Conservation (phyloP, 352 stramenopile genomes). For the Lagenidium sp. region DNA sequence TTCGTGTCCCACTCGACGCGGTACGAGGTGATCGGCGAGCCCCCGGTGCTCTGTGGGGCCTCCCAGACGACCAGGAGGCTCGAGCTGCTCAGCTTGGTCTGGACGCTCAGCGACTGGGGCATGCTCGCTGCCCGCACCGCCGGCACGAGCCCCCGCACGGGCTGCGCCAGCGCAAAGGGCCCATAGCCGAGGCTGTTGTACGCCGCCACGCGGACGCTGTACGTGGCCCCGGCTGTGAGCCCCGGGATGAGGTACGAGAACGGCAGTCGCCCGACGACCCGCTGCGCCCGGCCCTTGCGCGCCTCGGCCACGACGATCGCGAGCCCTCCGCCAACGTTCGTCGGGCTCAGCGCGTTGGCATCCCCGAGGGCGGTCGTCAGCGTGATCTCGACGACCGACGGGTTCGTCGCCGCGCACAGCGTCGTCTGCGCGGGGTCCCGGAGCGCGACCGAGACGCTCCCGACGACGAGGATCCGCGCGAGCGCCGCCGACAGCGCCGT, state of each 20-base stretch:
- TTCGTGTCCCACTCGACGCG: constrained; percentile 93
- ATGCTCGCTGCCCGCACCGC: constrained; percentile 35
- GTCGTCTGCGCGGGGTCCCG: constrained; percentile 24
- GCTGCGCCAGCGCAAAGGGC: constrained; percentile 35
- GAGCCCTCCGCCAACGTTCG: constrained; percentile 2
- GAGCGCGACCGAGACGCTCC: constrained; percentile 40
- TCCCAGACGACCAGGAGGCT: constrained; percentile 66
- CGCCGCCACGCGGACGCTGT: constrained; percentile 87
- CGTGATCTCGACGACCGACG: constrained; percentile 32
- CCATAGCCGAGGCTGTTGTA: constrained; percentile 94
- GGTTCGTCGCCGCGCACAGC: constrained; percentile 27
- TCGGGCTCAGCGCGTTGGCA: constrained; percentile 16
- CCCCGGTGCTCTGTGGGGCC: constrained; percentile 73
- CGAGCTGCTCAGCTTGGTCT: constrained; percentile 47
- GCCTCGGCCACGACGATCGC: constrained; percentile 17
- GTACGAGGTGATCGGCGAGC: constrained; percentile 75
- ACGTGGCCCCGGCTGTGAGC: constrained; percentile 62
- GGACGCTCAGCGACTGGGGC: constrained; percentile 78
- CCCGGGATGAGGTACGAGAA: constrained; percentile 82
- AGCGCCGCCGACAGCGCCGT: constrained; percentile 42
- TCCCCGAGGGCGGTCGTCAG: constrained; percentile 51
- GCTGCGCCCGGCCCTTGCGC: constrained; percentile 44
- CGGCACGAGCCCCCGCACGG: constrained; percentile 21
- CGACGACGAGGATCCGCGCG: constrained; percentile 41
- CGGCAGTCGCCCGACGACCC: constrained; percentile 55